phyloP scores from a whole-genome alignment of 2,329 filamentous ascomycete genomes.

The Grosmannia penicillata region DNA sequence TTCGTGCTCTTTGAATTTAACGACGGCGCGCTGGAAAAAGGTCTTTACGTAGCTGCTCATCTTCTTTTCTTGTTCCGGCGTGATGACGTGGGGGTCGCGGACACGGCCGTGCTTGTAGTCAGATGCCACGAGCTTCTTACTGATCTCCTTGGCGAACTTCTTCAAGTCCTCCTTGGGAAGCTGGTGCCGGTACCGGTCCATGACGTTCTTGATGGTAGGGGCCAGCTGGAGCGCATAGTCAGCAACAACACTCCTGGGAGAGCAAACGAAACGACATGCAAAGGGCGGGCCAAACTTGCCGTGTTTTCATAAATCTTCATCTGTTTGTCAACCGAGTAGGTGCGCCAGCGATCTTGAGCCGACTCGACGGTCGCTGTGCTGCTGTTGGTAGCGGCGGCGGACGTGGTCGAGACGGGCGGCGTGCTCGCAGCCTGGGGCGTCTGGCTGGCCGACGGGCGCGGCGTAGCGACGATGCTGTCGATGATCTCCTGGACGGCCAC shows the following conservation, averaged over 20 bases:
- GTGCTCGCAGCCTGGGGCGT: slow-evolving; percentile 49
- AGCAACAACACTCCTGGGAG: background rate
- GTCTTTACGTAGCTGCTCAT: slow-evolving; percentile 73
- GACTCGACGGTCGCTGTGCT: background rate
- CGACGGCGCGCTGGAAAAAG: slow-evolving; percentile 74
- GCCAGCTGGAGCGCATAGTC: slow-evolving; percentile 44
- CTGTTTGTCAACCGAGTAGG: slow-evolving; percentile 63
- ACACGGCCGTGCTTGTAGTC: slow-evolving; percentile 89
- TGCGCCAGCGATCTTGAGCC: slow-evolving; percentile 50
- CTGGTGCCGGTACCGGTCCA: slow-evolving; percentile 76
- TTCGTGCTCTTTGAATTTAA: slow-evolving; percentile 56
- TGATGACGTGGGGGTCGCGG: slow-evolving; percentile 59
- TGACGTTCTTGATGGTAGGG: slow-evolving; percentile 70
- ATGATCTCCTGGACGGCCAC: slow-evolving; percentile 73
- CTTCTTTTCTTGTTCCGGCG: slow-evolving; percentile 63
- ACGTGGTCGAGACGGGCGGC: no score
- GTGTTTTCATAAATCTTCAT: slow-evolving; percentile 93
- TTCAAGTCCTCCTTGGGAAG: slow-evolving; percentile 67
- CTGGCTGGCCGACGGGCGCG: slow-evolving; percentile 37
- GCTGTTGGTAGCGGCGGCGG: no score
- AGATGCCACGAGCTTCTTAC: slow-evolving; percentile 79
- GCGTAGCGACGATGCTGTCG: slow-evolving; percentile 54
- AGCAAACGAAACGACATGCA: no score
- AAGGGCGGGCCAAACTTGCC: no score
- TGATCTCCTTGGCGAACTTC: slow-evolving; percentile 49